Conservation (phyloP, 257 asterid genomes). For the Solanum chmielewskii region DNA sequence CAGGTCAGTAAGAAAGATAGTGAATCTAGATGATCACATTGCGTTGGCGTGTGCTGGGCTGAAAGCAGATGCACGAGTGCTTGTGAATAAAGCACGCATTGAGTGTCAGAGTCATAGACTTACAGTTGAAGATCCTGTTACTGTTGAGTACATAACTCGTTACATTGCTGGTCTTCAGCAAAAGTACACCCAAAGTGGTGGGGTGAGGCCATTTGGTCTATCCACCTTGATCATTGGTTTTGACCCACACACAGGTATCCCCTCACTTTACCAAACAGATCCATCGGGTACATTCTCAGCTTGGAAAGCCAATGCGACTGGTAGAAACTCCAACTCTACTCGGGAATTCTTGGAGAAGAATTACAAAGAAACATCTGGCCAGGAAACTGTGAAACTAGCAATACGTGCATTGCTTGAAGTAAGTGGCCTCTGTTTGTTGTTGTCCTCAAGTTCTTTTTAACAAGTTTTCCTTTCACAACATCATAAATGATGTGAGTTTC, state of each 20-base stretch:
- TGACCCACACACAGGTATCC: conserved; percentile 86
- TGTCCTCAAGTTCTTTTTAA: not conserved
- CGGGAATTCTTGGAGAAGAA: conserved; percentile 96
- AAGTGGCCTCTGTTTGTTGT: not conserved
- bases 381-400: conserved; percentile 85
- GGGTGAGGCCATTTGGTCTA: conserved; percentile 97
- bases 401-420: conserved; percentile 99
- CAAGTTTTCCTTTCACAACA: not conserved
- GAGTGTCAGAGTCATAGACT: conserved; percentile 88
- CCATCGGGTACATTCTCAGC: conserved; percentile 99
- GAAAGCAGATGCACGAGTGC: conserved; percentile 97
- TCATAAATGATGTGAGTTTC: not conserved
- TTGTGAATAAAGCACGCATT: conserved; percentile 82
- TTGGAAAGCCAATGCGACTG: conserved; percentile 99
- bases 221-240: conserved; percentile 96
- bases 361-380: conserved; percentile 94
- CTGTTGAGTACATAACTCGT: conserved; percentile 96
- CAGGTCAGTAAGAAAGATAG: conserved; percentile 98
- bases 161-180: conserved; percentile 99
- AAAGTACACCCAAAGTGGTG: conserved; percentile 99
- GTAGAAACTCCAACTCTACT: conserved; percentile 86
- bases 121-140: conserved; percentile 90
- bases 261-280: conserved; percentile 92
- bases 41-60: conserved; percentile 98
- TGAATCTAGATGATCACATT: conserved; percentile 81